phyloP scores from a whole-genome alignment of 306 rosid genomes.

The Alnus rubra region DNA sequence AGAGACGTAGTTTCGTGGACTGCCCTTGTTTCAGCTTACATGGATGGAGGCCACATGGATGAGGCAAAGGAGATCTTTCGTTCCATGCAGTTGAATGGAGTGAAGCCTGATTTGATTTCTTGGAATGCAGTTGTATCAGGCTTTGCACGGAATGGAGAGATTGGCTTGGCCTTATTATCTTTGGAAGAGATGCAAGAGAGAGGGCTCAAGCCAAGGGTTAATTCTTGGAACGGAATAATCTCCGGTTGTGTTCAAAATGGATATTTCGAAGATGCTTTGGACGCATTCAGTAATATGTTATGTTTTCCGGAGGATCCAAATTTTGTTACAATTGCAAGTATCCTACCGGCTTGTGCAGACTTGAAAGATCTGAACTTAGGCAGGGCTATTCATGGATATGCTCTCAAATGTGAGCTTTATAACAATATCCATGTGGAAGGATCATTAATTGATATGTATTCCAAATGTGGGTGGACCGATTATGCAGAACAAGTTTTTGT shows the following conservation, averaged over 20 bases:
- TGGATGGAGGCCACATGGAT: constrained; percentile 41
- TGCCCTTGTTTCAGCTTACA: constrained; percentile 42
- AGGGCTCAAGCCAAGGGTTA: constrained; percentile 41
- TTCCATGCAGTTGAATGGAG: constrained; percentile 41
- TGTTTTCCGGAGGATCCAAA: constrained; percentile 38
- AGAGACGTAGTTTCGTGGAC: constrained; percentile 56
- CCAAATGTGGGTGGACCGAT: constrained; percentile 37
- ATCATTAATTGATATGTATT: constrained; percentile 45
- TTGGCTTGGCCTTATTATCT: constrained; percentile 34
- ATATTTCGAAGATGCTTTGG: constrained; percentile 44
- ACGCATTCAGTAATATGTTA: constrained; percentile 35
- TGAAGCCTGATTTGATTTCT: constrained; percentile 44
- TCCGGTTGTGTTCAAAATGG: constrained; percentile 49
- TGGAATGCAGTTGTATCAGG: constrained; percentile 56
- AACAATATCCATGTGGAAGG: constrained; percentile 40
- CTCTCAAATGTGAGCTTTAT: constrained; percentile 37
- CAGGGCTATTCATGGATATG: constrained; percentile 46
- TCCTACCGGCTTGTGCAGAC: constrained; percentile 51
- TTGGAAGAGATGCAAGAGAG: constrained; percentile 45
- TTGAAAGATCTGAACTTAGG: constrained; percentile 36
- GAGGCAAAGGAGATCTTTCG: constrained; percentile 37
- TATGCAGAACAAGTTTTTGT: constrained; percentile 32
- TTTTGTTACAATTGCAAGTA: constrained; percentile 43
- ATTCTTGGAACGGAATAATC: constrained; percentile 53
- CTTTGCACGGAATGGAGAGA: constrained; percentile 46